Conservation (phyloP, 805 yeast genomes). For the Candida sphagnicola region DNA sequence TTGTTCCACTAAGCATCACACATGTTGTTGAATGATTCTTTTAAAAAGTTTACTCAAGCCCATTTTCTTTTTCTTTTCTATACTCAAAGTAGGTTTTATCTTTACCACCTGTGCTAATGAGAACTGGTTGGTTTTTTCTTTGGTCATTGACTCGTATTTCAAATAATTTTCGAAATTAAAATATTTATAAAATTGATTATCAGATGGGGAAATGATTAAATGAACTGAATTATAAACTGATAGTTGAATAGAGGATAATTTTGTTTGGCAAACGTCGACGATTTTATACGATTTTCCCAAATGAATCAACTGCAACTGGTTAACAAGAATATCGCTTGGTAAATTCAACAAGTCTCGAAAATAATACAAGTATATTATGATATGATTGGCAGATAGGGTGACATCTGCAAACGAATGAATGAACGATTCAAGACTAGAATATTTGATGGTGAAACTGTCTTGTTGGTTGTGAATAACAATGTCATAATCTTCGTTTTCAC, state of each 20-base stretch:
- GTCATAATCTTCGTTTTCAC: not conserved
- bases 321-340: slow-evolving; percentile 8
- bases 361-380: slow-evolving; percentile 15
- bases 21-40: not conserved
- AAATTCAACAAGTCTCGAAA: slow-evolving; percentile 6
- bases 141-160: not conserved
- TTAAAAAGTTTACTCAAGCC: not conserved
- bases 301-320: slow-evolving; percentile 17
- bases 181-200: not conserved
- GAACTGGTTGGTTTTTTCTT: not conserved
- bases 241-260: not conserved
- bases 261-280: not conserved
- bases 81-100: not conserved
- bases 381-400: slow-evolving; percentile 15
- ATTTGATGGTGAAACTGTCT: not conserved
- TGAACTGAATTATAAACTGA: not conserved
- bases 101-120: not conserved
- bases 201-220: not conserved
- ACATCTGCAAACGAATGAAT: slow-evolving; percentile 1
- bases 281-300: slow-evolving; percentile 13
- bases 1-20: too few species aligned
- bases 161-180: slow-evolving; percentile 3
- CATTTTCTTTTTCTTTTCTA: not conserved
- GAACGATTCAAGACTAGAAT: not conserved
- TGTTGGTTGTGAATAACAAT: not conserved